Conservation (phyloP, 768 basidiomycete genomes). For the Piloderma croceum region DNA sequence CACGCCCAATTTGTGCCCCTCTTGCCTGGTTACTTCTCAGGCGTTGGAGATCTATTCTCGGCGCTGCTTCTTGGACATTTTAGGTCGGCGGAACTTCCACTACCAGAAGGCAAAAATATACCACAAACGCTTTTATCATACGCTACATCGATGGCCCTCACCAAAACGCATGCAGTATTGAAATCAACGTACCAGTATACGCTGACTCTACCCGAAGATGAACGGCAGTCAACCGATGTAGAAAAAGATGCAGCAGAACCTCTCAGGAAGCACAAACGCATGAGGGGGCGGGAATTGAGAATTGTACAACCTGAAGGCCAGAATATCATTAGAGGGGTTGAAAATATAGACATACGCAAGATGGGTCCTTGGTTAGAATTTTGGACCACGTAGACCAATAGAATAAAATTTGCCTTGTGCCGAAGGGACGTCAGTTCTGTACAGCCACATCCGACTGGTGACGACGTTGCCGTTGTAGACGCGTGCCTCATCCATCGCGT, state of each 20-base stretch:
- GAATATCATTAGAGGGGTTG: conserved; percentile 51
- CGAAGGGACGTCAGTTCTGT: too few species aligned
- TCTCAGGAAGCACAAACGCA: conserved; percentile 60
- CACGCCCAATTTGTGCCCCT: conserved; percentile 71
- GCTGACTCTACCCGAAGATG: conserved; percentile 50
- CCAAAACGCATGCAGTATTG: conserved; percentile 72
- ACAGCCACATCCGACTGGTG: too few species aligned
- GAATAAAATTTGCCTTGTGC: too few species aligned
- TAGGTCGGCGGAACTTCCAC: conserved; percentile 30
- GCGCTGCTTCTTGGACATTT: conserved; percentile 86
- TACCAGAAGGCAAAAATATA: conserved; percentile 1
- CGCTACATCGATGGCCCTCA: conserved; percentile 64
- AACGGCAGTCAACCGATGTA: conserved; percentile 63
- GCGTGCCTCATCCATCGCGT: too few species aligned
- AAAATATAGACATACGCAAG: conserved; percentile 24
- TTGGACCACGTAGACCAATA: too few species aligned
- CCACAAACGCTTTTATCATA: conserved; percentile 40
- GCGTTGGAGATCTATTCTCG: conserved; percentile 95
- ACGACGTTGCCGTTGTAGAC: too few species aligned
- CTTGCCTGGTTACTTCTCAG: conserved; percentile 89
- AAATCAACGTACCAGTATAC: conserved; percentile 54
- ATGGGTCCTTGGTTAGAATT: conserved; percentile 32
- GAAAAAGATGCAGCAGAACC: conserved; percentile 64
- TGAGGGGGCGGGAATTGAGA: conserved; percentile 82
- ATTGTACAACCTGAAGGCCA: conserved; percentile 80